Conservation (phyloP, 306 rosid genomes). For the Castanea sativa region DNA sequence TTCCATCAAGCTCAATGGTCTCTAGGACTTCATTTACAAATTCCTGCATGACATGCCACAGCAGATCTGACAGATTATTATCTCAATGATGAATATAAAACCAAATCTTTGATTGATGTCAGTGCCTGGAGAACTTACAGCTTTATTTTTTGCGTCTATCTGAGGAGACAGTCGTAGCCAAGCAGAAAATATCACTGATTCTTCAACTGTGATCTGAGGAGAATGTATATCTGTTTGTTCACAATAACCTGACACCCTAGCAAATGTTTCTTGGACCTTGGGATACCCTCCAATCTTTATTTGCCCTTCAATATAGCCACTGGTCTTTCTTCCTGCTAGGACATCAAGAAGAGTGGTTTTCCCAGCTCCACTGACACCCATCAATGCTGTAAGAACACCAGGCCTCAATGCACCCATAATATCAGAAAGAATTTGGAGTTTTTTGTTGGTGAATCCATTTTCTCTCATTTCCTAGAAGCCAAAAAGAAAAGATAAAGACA, state of each 20-base stretch:
- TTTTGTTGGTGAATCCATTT: constrained; percentile 19
- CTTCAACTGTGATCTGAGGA: not conserved
- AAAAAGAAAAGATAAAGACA: not conserved
- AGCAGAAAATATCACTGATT: not conserved
- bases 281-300: constrained; percentile 4
- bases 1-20: constrained; percentile 50
- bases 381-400: not conserved
- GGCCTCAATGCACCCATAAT: not conserved
- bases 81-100: not conserved
- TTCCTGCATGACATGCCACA: constrained; percentile 25
- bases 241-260: constrained; percentile 2
- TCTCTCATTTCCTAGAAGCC: constrained; percentile 41
- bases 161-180: constrained; percentile 2
- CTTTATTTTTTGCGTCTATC: not conserved
- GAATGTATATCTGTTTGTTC: constrained; percentile 1
- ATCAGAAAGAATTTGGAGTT: constrained; percentile 1
- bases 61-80: too few relatives aligned
- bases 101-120: not conserved
- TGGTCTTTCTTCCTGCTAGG: not conserved
- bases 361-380: constrained; percentile 5
- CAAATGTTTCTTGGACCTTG: constrained; percentile 3
- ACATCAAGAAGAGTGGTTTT: constrained; percentile 2
- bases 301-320: not conserved
- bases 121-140: not conserved
- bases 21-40: constrained; percentile 56